A percentile compares a stretch with the other conserved stretches of the same genome.
Conservation (phyloP, 768 basidiomycete genomes). For the Suillus discolor region DNA sequence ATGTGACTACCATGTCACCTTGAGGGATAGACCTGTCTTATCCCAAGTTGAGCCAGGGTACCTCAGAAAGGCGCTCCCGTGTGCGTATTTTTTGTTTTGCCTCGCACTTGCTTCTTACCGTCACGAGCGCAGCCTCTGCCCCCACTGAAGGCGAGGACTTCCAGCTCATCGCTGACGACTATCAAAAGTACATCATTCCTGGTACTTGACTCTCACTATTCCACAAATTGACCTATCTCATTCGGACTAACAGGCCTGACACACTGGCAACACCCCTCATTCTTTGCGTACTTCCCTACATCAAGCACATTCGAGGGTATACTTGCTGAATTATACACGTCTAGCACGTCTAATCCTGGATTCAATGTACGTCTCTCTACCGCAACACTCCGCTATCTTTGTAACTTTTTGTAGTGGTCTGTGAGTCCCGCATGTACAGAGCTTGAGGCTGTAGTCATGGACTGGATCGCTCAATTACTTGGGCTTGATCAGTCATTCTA, state of each 20-base stretch:
- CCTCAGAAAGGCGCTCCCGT: slow-evolving; percentile 65
- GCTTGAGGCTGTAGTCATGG: slow-evolving; percentile 84
- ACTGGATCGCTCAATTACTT: slow-evolving; percentile 86
- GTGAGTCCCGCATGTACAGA: slow-evolving; percentile 92
- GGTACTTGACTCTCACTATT: slow-evolving; percentile 43
- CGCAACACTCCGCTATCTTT: not conserved
- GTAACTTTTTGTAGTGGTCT: slow-evolving; percentile 61
- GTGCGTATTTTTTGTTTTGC: slow-evolving; percentile 35
- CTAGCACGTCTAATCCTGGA: slow-evolving; percentile 78
- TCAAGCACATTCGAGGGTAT: slow-evolving; percentile 81
- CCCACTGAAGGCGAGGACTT: slow-evolving; percentile 80
- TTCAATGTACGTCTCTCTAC: slow-evolving; percentile 65
- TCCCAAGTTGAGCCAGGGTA: slow-evolving; percentile 88
- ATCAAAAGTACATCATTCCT: slow-evolving; percentile 79
- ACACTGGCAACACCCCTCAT: slow-evolving; percentile 91
- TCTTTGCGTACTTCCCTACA: slow-evolving; percentile 88
- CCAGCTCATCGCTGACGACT: slow-evolving; percentile 72
- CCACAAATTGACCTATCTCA: not conserved
- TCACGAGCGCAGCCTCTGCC: slow-evolving; percentile 41
- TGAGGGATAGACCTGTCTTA: slow-evolving; percentile 65
- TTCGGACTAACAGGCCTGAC: slow-evolving; percentile 59
- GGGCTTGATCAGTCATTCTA: slow-evolving; percentile 69
- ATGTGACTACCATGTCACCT: slow-evolving; percentile 81
- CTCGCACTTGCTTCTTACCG: not conserved
- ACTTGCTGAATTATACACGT: slow-evolving; percentile 81